A percentile compares a stretch with the other conserved stretches of the same genome.
phyloP scores from a whole-genome alignment of 352 stramenopile species.

The Globisporangium apiculatum region DNA sequence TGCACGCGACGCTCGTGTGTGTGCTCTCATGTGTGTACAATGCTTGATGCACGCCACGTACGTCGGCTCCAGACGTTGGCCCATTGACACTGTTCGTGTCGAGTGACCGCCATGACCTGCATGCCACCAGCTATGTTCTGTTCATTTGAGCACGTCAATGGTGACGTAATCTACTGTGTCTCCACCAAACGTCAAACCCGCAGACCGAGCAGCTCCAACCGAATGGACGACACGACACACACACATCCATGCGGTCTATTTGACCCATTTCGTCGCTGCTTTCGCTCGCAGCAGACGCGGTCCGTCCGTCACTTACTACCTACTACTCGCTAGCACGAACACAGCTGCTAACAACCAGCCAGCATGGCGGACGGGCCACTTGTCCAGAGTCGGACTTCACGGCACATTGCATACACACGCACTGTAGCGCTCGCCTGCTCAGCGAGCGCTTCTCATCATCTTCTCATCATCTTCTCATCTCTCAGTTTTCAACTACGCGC shows the following conservation, averaged over 20 bases:
- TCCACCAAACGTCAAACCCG: too few relatives aligned
- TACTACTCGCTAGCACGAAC: neutral
- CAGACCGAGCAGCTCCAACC: neutral
- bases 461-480: slow-evolving; percentile 3
- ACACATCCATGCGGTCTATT: neutral
- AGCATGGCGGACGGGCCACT: too few relatives aligned
- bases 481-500: too few relatives aligned
- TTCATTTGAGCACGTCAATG: too few relatives aligned
- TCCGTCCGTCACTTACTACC: neutral
- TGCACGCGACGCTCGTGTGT: too few relatives aligned
- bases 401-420: neutral
- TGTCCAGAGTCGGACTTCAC: neutral
- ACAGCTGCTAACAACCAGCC: neutral
- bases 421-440: neutral
- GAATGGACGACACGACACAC: neutral
- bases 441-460: neutral
- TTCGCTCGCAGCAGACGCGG: neutral
- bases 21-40: too few relatives aligned
- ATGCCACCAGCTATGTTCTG: too few relatives aligned
- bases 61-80: too few relatives aligned
- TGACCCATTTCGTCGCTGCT: neutral
- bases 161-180: too few relatives aligned
- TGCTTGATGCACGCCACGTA: too few relatives aligned
- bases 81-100: too few relatives aligned
- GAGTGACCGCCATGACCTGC: too few relatives aligned